These are phyloP conservation scores for Suillus lakei DNA, from an alignment of 768 basidiomycete species.

Conservation along the genomic window DNA sequence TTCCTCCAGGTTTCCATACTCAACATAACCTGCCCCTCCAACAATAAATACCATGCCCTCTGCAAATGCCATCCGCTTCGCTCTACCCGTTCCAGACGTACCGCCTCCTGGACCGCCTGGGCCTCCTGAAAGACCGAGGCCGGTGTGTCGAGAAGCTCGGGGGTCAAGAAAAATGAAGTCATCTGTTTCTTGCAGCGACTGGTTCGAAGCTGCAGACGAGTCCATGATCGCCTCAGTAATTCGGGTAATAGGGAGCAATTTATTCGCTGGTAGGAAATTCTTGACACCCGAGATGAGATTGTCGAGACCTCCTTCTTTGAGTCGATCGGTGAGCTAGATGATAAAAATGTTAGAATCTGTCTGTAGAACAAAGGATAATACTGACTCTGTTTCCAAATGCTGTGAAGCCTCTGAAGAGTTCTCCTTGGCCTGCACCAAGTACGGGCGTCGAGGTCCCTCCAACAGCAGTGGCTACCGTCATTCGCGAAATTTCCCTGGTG, in stretches of 20 bases:
- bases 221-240: constrained; percentile 98
- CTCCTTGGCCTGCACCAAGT: constrained; percentile 73
- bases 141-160: constrained; percentile 66
- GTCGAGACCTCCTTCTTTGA: constrained; percentile 96
- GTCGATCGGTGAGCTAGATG: constrained; percentile 81
- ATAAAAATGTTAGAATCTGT: constrained; percentile 8
- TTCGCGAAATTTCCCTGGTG: constrained; percentile 88
- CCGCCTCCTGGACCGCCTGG: constrained; percentile 49
- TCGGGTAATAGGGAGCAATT: constrained; percentile 90
- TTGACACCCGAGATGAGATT: constrained; percentile 97
- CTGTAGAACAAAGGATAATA: constrained; percentile 9
- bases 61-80: constrained; percentile 73
- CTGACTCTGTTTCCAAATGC: constrained; percentile 86
- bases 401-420: constrained; percentile 93
- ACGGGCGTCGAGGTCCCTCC: constrained; percentile 70
- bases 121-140: constrained; percentile 52
- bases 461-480: constrained; percentile 75
- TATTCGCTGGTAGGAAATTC: constrained; percentile 95
- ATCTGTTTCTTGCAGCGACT: constrained; percentile 95
- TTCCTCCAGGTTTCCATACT: constrained; percentile 95
- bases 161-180: constrained; percentile 96
- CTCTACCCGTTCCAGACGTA: constrained; percentile 41
- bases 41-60: constrained; percentile 95
- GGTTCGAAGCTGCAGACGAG: constrained; percentile 89
- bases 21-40: constrained; percentile 96